Conservation (phyloP, 73 alveolate genomes). For the Strombidium stylifer region DNA sequence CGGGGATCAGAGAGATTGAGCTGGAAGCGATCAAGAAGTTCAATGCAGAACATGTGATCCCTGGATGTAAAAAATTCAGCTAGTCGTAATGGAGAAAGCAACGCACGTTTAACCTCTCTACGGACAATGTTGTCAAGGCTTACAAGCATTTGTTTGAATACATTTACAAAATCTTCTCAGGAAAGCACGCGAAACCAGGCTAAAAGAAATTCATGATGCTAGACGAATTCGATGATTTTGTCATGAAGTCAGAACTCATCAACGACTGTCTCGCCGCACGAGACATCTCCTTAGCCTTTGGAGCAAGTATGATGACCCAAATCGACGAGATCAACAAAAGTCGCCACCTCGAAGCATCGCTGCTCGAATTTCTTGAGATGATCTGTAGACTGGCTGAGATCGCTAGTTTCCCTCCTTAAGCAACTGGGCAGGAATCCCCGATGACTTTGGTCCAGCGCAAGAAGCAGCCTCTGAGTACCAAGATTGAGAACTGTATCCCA, state of each 20-base stretch:
- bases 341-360: conserved; percentile 43
- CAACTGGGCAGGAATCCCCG: not conserved
- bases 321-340: conserved; percentile 57
- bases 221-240: conserved; percentile 59
- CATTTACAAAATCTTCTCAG: conserved; percentile 43
- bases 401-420: conserved; percentile 4
- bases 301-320: conserved; percentile 51
- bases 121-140: conserved; percentile 57
- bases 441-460: conserved; percentile 16
- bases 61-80: too few relatives aligned
- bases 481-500: conserved; percentile 18
- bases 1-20: too few relatives aligned
- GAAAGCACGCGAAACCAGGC: conserved; percentile 58
- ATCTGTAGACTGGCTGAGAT: conserved; percentile 57
- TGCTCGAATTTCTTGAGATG: conserved; percentile 60
- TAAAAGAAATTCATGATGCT: conserved; percentile 58
- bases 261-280: conserved; percentile 9
- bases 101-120: too few relatives aligned
- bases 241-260: conserved; percentile 11
- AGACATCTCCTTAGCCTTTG: conserved; percentile 38
- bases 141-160: conserved; percentile 28
- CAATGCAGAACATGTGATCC: too few relatives aligned
- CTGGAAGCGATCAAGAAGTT: too few relatives aligned
- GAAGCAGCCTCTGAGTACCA: conserved; percentile 15
- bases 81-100: too few relatives aligned